Conservation (phyloP, 2,329 filamentous ascomycete species). For the Neonectria hederae region DNA sequence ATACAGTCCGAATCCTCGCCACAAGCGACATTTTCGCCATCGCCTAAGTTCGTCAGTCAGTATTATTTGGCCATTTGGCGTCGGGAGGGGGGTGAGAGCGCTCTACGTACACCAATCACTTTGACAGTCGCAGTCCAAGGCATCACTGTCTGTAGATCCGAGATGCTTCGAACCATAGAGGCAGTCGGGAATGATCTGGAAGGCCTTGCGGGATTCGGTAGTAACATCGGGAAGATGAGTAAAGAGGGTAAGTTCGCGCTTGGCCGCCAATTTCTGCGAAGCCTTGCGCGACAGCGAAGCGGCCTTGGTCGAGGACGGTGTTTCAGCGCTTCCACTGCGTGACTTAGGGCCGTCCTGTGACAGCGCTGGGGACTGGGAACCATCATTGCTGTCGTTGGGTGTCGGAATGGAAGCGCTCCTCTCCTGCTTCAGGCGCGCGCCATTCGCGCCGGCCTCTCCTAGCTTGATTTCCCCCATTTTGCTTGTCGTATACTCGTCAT, state of each 20-base stretch:
- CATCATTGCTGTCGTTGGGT: slow-evolving; percentile 40
- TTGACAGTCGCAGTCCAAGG: slow-evolving; percentile 92
- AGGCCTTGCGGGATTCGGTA: slow-evolving; percentile 76
- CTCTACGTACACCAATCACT: slow-evolving; percentile 89
- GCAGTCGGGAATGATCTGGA: slow-evolving; percentile 84
- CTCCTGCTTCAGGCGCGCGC: slow-evolving; percentile 53
- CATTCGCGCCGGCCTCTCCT: slow-evolving; percentile 52
- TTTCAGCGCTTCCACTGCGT: slow-evolving; percentile 58
- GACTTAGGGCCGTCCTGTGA: slow-evolving; percentile 58
- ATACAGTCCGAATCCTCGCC: slow-evolving; percentile 98
- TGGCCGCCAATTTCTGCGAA: slow-evolving; percentile 71
- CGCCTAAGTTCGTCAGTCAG: slow-evolving; percentile 53
- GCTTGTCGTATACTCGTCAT: slow-evolving; percentile 52
- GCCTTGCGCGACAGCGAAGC: slow-evolving; percentile 78
- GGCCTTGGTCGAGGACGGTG: slow-evolving; percentile 62
- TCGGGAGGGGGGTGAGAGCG: not conserved
- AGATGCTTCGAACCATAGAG: slow-evolving; percentile 92
- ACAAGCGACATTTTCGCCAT: slow-evolving; percentile 82
- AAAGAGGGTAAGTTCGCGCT: slow-evolving; percentile 73
- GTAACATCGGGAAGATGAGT: slow-evolving; percentile 81
- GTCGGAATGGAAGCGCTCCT: slow-evolving; percentile 52
- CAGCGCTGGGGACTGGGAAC: slow-evolving; percentile 50
- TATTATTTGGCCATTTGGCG: not conserved
- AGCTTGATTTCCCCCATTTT: slow-evolving; percentile 58
- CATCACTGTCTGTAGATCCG: slow-evolving; percentile 88